Evolutionary conservation across 192 early-diverging fungal species (phyloP), one percentile per base, ranked within the genome.

Genomic region (Paraglomus occultum): DNA sequence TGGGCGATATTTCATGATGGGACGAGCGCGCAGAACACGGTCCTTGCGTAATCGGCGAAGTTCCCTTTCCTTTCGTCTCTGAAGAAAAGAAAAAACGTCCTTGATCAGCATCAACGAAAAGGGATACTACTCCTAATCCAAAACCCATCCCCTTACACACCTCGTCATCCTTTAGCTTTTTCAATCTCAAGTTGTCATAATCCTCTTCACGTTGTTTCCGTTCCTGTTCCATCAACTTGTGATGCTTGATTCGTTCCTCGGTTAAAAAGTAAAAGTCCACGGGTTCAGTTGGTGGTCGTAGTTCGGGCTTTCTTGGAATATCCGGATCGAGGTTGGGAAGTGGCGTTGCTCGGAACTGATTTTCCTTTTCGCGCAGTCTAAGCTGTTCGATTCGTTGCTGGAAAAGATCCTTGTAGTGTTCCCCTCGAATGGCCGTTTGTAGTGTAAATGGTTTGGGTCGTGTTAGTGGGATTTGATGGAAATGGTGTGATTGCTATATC

Each of bases 371-470:
- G 49, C 10, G 5, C 22, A 51, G 38, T 8, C 17, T 14, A 6
- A 20, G 14, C 15, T 17, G 10, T 9, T 39, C 52, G n/a, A 66
- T 8, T 40, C 11, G 50, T 52, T 66, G 49, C 14, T 52, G n/a
- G 52, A 66, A 66, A 18, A 40, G 12, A 42, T 38, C 14, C 52
- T 66, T 31, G 52, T 66, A 66, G 31, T n/a, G 23, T 66, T 66
- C 64, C 44, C 64, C 64, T 17, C 64, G 64, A 8, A 39, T n/a
- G 20, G 50, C 39, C 4, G 65, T 53, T 38, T 7, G 8, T 18
- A 67, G 8, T 52, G 15, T 53, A 67, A 67, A 67, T 44, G 65
- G 65, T 9, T 67, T 67, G n/a, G 65, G 50, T 3, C 18, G 14
- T 17, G 65, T 67, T 43, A 52, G 14, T 17, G 65, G 38, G 18